These are phyloP conservation scores for Fraxinus excelsior DNA, from an alignment of 257 asterid genomes.

Conservation along the genomic window DNA sequence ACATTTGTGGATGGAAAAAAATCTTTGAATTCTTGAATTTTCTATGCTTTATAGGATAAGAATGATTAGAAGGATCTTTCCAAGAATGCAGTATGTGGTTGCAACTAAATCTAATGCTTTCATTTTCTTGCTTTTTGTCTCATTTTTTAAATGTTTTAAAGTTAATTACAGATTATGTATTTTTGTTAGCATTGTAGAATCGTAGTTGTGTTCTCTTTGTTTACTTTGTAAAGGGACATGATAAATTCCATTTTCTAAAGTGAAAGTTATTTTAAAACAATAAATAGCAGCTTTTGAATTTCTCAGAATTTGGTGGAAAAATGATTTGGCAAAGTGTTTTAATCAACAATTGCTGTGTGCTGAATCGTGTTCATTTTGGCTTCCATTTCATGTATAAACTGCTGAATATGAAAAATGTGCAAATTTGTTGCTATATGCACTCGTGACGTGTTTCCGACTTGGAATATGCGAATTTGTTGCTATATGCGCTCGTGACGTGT, in stretches of 20 bases:
- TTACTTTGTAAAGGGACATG: not conserved
- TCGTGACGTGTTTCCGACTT: too few species aligned
- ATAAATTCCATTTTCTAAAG: too few species aligned
- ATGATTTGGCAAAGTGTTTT: too few species aligned
- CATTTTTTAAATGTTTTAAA: constrained; percentile 18
- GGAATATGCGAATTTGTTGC: not conserved
- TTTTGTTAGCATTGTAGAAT: not conserved
- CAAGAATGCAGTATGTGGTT: constrained; percentile 35
- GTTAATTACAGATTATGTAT: constrained; percentile 22
- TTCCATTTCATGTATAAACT: too few species aligned
- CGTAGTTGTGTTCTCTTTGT: too few species aligned
- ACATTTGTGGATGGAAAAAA: constrained; percentile 42
- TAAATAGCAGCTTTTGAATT: too few species aligned
- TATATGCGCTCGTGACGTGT: not conserved
- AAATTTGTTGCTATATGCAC: not conserved
- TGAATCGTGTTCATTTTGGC: too few species aligned
- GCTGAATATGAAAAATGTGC: not conserved
- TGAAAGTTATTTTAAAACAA: too few species aligned
- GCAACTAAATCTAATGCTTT: constrained; percentile 16
- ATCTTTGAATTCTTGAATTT: constrained; percentile 16
- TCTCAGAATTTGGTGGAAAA: too few species aligned
- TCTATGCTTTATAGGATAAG: constrained; percentile 36
- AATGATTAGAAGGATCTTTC: constrained; percentile 19
- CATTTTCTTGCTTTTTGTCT: constrained; percentile 13
- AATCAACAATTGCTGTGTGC: too few species aligned